A percentile compares a stretch with the other conserved stretches of the same genome.
phyloP scores from a whole-genome alignment of 140 eudicot species.

The Anethum foeniculum region DNA sequence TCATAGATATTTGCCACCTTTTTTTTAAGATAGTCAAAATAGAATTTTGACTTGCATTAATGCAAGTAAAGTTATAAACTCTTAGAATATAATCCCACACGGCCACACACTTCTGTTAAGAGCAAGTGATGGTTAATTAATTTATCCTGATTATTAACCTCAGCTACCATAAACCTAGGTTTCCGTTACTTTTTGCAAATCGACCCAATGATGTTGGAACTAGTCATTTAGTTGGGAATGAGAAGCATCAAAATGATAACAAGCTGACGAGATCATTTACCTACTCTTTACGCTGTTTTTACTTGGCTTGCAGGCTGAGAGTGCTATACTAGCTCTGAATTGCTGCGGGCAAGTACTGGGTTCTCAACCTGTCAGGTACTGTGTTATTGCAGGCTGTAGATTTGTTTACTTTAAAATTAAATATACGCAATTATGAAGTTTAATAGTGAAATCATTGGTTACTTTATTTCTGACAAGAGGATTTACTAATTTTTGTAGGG shows the following conservation, averaged over 20 bases:
- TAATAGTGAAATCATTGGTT: not conserved
- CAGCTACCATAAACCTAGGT: not conserved
- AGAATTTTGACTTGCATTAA: not conserved
- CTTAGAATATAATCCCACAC: not conserved
- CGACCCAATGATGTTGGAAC: not conserved
- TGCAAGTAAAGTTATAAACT: not conserved
- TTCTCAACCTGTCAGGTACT: slow-evolving; percentile 74
- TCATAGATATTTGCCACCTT: not conserved
- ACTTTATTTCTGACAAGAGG: not conserved
- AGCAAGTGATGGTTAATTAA: not conserved
- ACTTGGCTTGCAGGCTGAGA: slow-evolving; percentile 59
- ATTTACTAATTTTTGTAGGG: slow-evolving; percentile 40
- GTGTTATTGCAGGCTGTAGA: not conserved
- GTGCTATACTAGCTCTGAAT: slow-evolving; percentile 81
- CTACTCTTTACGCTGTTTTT: not conserved
- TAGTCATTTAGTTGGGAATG: not conserved
- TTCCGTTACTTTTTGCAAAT: not conserved
- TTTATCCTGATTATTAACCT: not conserved
- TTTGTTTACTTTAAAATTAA: not conserved
- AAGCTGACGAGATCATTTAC: not conserved
- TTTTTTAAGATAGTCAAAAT: not conserved
- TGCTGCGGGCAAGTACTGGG: slow-evolving; percentile 84
- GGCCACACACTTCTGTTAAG: not conserved
- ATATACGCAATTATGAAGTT: not conserved
- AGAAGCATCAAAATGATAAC: no score